A percentile compares a stretch with the other conserved stretches of the same genome.
These are phyloP conservation scores for Geoglossum glabrum DNA, from an alignment of 495 filamentous ascomycete genomes.

Conservation along the genomic window DNA sequence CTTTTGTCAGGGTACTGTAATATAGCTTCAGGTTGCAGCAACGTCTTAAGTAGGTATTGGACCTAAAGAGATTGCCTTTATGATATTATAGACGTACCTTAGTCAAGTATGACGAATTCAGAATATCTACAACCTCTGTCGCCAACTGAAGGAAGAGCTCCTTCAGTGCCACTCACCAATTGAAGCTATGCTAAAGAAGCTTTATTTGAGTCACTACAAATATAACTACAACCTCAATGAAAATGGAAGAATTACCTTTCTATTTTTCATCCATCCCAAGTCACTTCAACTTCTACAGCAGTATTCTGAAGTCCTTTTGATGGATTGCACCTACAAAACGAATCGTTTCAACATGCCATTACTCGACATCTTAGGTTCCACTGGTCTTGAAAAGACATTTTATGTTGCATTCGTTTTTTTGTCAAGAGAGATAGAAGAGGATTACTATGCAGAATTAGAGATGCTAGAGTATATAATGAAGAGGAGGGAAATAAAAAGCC, in stretches of 20 bases:
- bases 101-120: too few species aligned
- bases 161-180: too few species aligned
- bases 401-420: constrained; percentile 5
- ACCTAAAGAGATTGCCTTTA: too few species aligned
- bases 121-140: too few species aligned
- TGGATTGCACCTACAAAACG: constrained; percentile 9
- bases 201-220: too few species aligned
- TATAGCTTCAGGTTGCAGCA: too few species aligned
- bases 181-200: too few species aligned
- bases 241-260: neutral
- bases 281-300: neutral
- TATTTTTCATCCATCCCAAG: neutral
- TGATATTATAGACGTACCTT: too few species aligned
- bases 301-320: constrained; percentile 5
- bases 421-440: neutral
- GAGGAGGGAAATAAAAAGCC: neutral
- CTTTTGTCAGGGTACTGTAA: too few species aligned
- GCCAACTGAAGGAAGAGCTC: too few species aligned
- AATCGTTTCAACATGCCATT: constrained; percentile 10
- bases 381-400: constrained; percentile 5
- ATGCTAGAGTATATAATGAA: neutral
- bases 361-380: constrained; percentile 5
- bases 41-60: too few species aligned
- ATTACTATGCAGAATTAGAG: neutral
- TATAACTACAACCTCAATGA: too few species aligned